These are phyloP conservation scores for Coemansia sp. DNA, from an alignment of 192 early-diverging fungal genomes.

Conservation along the genomic window DNA sequence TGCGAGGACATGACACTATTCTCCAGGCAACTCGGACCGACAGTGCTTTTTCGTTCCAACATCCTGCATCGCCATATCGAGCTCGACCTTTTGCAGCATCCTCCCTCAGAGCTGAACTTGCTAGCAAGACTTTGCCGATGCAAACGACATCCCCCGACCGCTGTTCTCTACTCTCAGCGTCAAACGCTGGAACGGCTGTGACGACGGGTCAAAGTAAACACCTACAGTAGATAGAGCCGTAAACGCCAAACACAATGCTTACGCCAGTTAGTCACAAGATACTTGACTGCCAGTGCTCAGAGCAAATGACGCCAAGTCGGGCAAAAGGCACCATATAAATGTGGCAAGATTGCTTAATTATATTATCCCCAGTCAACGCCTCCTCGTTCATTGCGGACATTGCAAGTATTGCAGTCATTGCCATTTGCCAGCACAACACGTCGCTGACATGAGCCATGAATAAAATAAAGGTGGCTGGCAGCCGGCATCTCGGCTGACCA, in stretches of 20 bases:
- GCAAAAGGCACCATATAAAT: background rate
- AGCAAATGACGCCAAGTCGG: background rate
- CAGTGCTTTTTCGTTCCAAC: background rate
- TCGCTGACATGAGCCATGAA: background rate
- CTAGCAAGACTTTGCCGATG: conserved; percentile 31
- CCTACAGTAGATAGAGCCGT: conserved; percentile 20
- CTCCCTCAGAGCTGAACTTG: background rate
- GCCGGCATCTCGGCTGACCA: background rate
- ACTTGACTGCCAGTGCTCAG: background rate
- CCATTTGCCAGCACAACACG: background rate
- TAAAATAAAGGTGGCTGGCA: background rate
- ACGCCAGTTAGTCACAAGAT: background rate
- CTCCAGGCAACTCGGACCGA: background rate
- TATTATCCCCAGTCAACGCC: background rate
- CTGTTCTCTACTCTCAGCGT: conserved; percentile 23
- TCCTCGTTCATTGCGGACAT: background rate
- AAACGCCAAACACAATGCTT: background rate
- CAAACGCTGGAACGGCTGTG: conserved; percentile 43
- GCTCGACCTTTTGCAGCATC: too few relatives aligned
- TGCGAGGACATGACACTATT: background rate
- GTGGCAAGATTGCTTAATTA: background rate
- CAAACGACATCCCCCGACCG: conserved; percentile 28
- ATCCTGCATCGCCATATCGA: background rate
- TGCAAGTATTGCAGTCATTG: background rate
- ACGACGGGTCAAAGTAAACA: conserved; percentile 42